phyloP scores from a whole-genome alignment of 2,329 filamentous ascomycete genomes.

The Chrysoporthe puriensis region DNA sequence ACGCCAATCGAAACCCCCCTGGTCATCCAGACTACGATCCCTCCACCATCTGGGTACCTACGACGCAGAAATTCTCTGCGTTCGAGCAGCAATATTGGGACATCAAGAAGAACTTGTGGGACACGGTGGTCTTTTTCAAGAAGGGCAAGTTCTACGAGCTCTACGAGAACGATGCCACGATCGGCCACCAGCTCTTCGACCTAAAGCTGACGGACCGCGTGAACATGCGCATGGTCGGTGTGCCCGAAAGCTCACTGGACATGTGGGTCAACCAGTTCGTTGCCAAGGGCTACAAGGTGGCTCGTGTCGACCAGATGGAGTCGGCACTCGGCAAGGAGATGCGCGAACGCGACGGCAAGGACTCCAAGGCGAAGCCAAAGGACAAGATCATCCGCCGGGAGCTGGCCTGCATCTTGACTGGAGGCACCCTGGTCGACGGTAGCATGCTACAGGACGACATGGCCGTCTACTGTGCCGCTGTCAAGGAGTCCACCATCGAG shows the following conservation, averaged over 20 bases:
- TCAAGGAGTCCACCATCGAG: conserved; percentile 79
- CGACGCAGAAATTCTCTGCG: conserved; percentile 79
- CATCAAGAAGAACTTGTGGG: conserved; percentile 97
- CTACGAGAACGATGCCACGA: conserved; percentile 95
- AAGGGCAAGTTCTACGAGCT: conserved; percentile 99
- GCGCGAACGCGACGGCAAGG: conserved; percentile 80
- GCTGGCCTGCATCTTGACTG: conserved; percentile 86
- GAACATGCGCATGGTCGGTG: conserved; percentile 99
- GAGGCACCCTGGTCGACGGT: conserved; percentile 90
- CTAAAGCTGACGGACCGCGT: conserved; percentile 96
- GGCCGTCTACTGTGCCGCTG: conserved; percentile 93
- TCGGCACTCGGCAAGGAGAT: conserved; percentile 96
- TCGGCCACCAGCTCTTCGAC: conserved; percentile 95
- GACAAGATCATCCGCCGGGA: conserved; percentile 95
- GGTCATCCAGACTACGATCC: conserved; percentile 90
- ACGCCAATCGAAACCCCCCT: conserved; percentile 79
- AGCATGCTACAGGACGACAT: conserved; percentile 98
- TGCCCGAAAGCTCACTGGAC: conserved; percentile 92
- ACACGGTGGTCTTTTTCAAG: conserved; percentile 98
- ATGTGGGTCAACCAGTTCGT: conserved; percentile 99
- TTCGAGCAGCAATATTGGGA: conserved; percentile 99
- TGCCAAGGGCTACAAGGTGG: conserved; percentile 96
- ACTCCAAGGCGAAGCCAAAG: conserved; percentile 66
- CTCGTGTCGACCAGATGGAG: conserved; percentile 94
- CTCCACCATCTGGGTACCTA: conserved; percentile 87